Percentiles rank a stretch among this genome's conserved stretches.
phyloP scores from a whole-genome alignment of 2,329 filamentous ascomycete genomes.

The Xylariaceae sp. region DNA sequence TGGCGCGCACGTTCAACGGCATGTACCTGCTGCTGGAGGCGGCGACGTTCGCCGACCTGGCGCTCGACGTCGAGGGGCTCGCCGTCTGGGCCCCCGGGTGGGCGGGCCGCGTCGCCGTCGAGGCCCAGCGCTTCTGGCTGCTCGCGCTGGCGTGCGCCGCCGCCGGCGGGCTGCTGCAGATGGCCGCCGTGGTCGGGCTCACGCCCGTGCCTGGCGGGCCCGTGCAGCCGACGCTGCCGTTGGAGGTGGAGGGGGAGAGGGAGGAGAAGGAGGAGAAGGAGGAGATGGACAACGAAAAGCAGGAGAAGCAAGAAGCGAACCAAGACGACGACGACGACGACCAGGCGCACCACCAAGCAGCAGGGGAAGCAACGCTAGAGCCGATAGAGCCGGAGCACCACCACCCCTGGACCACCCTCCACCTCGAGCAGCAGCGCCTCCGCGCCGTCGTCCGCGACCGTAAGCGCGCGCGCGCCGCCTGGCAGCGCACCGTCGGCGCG shows the following conservation, averaged over 20 bases:
- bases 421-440: slow-evolving; percentile 29
- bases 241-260: slow-evolving; percentile 15
- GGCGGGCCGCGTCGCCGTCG: slow-evolving; percentile 40
- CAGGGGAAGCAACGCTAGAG: slow-evolving; percentile 10
- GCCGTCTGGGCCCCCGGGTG: slow-evolving; percentile 45
- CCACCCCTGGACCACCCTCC: slow-evolving; percentile 11
- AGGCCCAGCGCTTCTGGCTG: slow-evolving; percentile 66
- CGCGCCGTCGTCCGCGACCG: slow-evolving; percentile 25
- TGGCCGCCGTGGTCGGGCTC: slow-evolving; percentile 30
- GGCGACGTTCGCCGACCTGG: slow-evolving; percentile 52
- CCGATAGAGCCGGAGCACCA: slow-evolving; percentile 3
- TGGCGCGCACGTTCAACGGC: slow-evolving; percentile 52
- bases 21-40: slow-evolving; percentile 60
- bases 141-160: slow-evolving; percentile 49
- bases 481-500: slow-evolving; percentile 22
- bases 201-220: slow-evolving; percentile 25
- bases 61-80: slow-evolving; percentile 34
- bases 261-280: neutral
- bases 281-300: neutral
- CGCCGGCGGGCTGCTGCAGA: slow-evolving; percentile 32
- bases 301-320: neutral
- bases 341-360: slow-evolving; percentile 3
- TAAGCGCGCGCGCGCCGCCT: slow-evolving; percentile 25
- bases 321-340: slow-evolving; percentile 4
- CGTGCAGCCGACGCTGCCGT: slow-evolving; percentile 13